phyloP scores from a whole-genome alignment of 225 moss, liverwort and hornwort genomes.

The Thuidium tamariscinum region DNA sequence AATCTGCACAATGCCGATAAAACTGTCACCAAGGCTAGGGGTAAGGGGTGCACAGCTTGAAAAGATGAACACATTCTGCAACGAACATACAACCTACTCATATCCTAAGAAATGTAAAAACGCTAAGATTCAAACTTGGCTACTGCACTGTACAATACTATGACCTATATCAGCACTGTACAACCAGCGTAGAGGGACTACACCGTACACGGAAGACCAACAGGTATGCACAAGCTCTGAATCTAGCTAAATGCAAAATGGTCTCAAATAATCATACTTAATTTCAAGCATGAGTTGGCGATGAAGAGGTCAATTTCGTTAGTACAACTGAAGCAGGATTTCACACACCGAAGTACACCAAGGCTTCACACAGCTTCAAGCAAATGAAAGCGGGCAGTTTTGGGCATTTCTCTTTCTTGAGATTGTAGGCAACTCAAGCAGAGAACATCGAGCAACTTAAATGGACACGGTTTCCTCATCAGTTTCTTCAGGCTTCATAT shows the following conservation, averaged over 20 bases:
- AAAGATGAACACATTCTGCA: neutral
- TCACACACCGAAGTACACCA: neutral
- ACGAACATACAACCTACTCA: neutral
- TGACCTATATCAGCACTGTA: slow-evolving; percentile 2
- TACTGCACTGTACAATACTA: slow-evolving; percentile 8
- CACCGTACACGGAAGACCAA: neutral
- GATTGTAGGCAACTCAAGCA: neutral
- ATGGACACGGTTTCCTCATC: slow-evolving; percentile 39
- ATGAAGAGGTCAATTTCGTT: neutral
- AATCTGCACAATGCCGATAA: slow-evolving; percentile 6
- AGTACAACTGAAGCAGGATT: neutral
- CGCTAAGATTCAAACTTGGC: neutral
- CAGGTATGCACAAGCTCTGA: neutral
- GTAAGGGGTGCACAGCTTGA: neutral
- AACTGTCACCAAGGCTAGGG: neutral
- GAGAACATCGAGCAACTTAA: neutral
- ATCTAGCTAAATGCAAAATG: neutral
- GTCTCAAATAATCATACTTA: neutral
- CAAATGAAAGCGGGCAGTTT: neutral
- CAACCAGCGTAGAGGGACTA: neutral
- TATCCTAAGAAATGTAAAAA: neutral
- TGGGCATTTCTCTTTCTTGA: neutral
- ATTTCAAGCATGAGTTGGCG: neutral
- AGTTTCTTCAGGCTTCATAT: slow-evolving; percentile 70
- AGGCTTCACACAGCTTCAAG: neutral